Conservation (phyloP, 1,284 basidiomycete species). For the Ceratobasidium sp. region DNA sequence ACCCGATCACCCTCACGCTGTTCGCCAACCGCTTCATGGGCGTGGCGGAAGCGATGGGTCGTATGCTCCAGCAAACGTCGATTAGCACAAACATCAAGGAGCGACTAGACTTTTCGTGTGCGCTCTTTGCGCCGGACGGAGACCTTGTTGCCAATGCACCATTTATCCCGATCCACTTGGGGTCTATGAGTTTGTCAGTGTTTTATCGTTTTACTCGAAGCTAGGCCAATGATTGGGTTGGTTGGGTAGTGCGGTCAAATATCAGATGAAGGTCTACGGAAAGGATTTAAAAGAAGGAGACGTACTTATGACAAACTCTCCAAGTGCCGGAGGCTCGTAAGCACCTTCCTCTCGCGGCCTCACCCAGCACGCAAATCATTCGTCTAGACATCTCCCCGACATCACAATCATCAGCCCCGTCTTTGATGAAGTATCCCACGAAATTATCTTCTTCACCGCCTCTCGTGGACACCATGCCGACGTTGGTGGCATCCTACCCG, state of each 20-base stretch:
- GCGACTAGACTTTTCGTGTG: constrained; percentile 87
- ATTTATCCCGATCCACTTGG: constrained; percentile 57
- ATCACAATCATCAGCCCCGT: constrained; percentile 92
- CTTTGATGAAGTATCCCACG: constrained; percentile 58
- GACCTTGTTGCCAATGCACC: constrained; percentile 92
- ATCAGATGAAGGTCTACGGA: constrained; percentile 81
- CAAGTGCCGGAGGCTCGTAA: constrained; percentile 83
- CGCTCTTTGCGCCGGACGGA: constrained; percentile 87
- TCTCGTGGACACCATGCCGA: constrained; percentile 90
- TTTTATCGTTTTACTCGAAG: not conserved
- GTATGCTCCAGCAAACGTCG: constrained; percentile 85
- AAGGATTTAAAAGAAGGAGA: constrained; percentile 79
- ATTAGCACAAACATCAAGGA: constrained; percentile 78
- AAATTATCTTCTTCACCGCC: constrained; percentile 92
- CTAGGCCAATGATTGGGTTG: not conserved
- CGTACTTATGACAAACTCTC: constrained; percentile 90
- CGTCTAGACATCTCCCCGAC: constrained; percentile 74
- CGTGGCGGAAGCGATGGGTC: constrained; percentile 91
- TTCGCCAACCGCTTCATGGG: constrained; percentile 94
- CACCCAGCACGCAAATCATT: constrained; percentile 16
- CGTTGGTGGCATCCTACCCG: constrained; percentile 74
- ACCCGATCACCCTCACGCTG: constrained; percentile 86
- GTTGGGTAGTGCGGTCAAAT: constrained; percentile 76
- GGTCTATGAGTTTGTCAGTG: constrained; percentile 83
- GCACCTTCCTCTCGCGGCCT: constrained; percentile 47